Evolutionary conservation across 78 protist genomes (phyloP), one percentile per base, ranked within the genome.

Genomic region (Monosiga brevicollis): DNA sequence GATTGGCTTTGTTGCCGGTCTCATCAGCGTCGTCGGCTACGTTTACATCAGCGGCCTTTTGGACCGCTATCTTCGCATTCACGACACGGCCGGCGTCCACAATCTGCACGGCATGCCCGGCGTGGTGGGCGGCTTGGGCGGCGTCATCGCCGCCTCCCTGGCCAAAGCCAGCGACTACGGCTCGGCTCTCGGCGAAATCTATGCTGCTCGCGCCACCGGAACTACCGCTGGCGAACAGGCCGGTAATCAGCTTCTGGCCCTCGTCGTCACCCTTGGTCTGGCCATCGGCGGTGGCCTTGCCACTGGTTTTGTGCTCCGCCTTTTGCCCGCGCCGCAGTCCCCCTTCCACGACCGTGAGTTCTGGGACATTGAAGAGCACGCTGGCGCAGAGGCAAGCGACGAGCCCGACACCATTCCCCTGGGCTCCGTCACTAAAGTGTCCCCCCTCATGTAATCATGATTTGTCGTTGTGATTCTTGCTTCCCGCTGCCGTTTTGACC

Each of bases 81-180:
- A 86, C 75, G 95, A 93, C 81, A 86, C 91, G n/a, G 82, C 90
- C 54, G 96, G 96, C 0, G 89, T 96, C 74, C 84, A 84, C 76
- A 92, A 91, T 81, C 85, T 94, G n/a, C 98, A 96, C 87, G 96
- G 95, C 79, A 89, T 93, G 87, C 98, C 98, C 71, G 95, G 96
- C 34, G 37, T 96, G 78, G 0, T 94, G 37, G 95, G 95, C 38
- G 88, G 82, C 42, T 42, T 72, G 35, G 55, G 42, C 36, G 1
- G 84, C 42, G 40, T 32, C 39, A 6, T 86, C 29, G 41, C 76
- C 35, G 43, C 90, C 42, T 79, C 38, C 25, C 10, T 41, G 25
- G 82, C 90, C 11, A 34, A 38, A 24, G 11, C 11, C 41, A 34
- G 23, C 42, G 35, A 32, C 43, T 87, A 25, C 40, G 79, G 82